Evolutionary conservation across 345 rosid genomes (phyloP), one percentile per base, ranked within the genome.

Genomic region (Hevea brasiliensis): DNA sequence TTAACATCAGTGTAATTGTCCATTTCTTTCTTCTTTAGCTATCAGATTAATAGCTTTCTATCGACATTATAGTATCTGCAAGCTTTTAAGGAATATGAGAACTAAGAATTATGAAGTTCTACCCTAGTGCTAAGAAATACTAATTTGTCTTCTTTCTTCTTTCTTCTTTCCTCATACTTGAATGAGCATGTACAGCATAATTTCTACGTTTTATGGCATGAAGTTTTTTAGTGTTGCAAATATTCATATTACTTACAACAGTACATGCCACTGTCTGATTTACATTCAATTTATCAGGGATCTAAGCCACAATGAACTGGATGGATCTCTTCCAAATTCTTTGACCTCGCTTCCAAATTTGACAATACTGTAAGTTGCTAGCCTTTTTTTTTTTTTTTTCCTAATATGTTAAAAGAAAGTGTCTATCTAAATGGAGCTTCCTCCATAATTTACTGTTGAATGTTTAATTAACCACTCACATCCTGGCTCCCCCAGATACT

Each of bases 1-100:
- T 73, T 85, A 81, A 80, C 45, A 78, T 84, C 88, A 77, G 81
- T 87, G 91, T 89, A 86, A 83, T 74, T 81, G 74, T 76, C 77
- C 72, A 53, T 68, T 58, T 67, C 17, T 59, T 32, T 5, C 8
- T 26, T 14, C 26, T 62, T 62, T 6, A 62, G 48, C 17, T 40
- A 62, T 61, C 6, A 23, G 29, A 53, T 17, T 64, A 8, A 42
- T 50, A 29, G 45, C 59, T 35, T 65, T 15, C 42, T 58, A 48
- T 73, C 18, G 9, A 67, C 63, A 60, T 44, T 11, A 53, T 68
- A 0, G 3, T 21, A 53, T 29, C 48, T 79, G 24, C 70, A 62
- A 67, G 55, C 40, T 26, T 8, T n/a, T 21, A 59, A 12, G 56
- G 42, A 71, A 55, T 41, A 32, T 32, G 4, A 32, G 37, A 32